These are phyloP conservation scores for Oryza longistaminata DNA, from an alignment of 176 grass and related monocot species.

Conservation along the genomic window DNA sequence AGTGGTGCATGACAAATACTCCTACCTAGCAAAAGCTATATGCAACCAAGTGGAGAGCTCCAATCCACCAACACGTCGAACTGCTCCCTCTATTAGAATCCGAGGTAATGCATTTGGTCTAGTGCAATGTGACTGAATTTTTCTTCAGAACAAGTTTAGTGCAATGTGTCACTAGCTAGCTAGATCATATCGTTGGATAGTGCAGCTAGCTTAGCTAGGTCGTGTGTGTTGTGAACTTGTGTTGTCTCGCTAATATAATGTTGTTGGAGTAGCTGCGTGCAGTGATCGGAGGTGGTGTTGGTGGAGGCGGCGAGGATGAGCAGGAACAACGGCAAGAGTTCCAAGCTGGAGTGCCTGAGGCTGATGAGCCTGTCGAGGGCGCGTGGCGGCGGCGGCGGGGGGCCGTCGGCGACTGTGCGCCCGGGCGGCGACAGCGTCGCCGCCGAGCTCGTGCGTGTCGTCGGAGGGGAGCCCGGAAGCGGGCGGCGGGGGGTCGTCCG, in stretches of 20 bases:
- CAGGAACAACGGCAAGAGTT: slow-evolving; percentile 79
- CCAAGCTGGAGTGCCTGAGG: slow-evolving; percentile 64
- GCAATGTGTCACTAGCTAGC: neutral
- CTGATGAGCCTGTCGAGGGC: slow-evolving; percentile 63
- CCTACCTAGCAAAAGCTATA: slow-evolving; percentile 42
- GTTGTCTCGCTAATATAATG: slow-evolving; percentile 12
- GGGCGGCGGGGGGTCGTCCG: slow-evolving; percentile 37
- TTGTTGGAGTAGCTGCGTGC: neutral
- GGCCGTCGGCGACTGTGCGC: slow-evolving; percentile 38
- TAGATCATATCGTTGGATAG: neutral
- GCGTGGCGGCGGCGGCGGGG: slow-evolving; percentile 51
- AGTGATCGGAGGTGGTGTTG: neutral
- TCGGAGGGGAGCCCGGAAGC: slow-evolving; percentile 77
- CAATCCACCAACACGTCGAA: slow-evolving; percentile 38
- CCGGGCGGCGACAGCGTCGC: slow-evolving; percentile 45
- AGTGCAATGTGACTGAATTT: neutral
- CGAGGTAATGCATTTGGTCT: slow-evolving; percentile 38
- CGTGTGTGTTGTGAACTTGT: neutral
- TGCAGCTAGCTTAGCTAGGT: neutral
- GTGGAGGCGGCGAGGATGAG: slow-evolving; percentile 56
- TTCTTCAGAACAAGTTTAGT: neutral
- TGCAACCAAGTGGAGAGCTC: slow-evolving; percentile 54
- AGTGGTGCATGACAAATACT: slow-evolving; percentile 60
- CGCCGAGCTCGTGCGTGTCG: slow-evolving; percentile 96
- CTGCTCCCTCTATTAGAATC: neutral